phyloP scores from a whole-genome alignment of 2,329 filamentous ascomycete species.

The Thelonectria olida region DNA sequence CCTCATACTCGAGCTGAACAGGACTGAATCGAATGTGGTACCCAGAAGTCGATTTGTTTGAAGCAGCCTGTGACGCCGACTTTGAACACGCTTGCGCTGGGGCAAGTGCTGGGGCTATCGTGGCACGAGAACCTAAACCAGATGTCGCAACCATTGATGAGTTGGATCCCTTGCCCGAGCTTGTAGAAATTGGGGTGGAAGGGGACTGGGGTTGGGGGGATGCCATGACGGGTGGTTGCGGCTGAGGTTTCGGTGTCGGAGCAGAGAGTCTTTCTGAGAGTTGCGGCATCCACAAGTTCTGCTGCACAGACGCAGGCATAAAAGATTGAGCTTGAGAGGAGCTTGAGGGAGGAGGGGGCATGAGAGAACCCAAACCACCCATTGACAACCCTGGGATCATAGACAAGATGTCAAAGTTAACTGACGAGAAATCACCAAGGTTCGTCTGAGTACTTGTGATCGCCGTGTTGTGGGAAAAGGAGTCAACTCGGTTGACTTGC shows the following conservation, averaged over 20 bases:
- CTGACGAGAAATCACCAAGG: constrained; percentile 52
- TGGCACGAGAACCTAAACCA: constrained; percentile 22
- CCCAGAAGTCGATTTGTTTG: constrained; percentile 24
- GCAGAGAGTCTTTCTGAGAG: constrained; percentile 39
- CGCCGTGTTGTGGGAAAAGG: constrained; percentile 56
- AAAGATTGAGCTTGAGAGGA: constrained; percentile 43
- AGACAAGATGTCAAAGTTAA: constrained; percentile 55
- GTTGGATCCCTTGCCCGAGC: constrained; percentile 29
- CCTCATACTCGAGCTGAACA: constrained; percentile 58
- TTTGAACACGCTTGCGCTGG: neutral
- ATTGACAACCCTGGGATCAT: constrained; percentile 57
- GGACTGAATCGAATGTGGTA: constrained; percentile 60
- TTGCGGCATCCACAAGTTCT: constrained; percentile 49
- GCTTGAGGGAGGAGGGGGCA: constrained; percentile 42
- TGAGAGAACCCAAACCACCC: constrained; percentile 45
- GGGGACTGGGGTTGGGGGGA: constrained; percentile 43
- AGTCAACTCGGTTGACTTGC: constrained; percentile 63
- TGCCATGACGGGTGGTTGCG: constrained; percentile 44
- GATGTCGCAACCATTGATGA: constrained; percentile 32
- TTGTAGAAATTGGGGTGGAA: constrained; percentile 44
- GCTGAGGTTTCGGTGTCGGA: constrained; percentile 33
- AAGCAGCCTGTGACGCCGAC: neutral
- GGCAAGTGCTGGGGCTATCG: constrained; percentile 19
- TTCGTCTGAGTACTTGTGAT: constrained; percentile 52
- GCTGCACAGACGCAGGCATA: constrained; percentile 46